Evolutionary conservation across 768 basidiomycete species (phyloP), one percentile per base, ranked within the genome.

Genomic region (Amanita subjunquillea): DNA sequence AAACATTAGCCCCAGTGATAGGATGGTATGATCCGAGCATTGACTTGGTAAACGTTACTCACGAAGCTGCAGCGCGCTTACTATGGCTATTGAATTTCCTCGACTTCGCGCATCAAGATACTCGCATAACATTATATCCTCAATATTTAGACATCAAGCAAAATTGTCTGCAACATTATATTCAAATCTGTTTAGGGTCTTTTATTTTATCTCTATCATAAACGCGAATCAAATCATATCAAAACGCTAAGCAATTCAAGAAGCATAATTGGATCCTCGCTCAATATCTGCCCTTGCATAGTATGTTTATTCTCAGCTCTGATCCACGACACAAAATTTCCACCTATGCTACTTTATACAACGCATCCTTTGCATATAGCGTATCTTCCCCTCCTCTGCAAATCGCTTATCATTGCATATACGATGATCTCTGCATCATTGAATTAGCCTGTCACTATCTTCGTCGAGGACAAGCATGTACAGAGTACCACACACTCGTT

Each of bases 61-160:
- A 30, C 40, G 38, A 17, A 38, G 8, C 51, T 53, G n/a, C 55
- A 73, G 72, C 70, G 72, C 60, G 72, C 72, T 54, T 73, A 73
- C 58, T 73, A 73, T 52, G 72, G 72, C 54, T 73, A 73, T 58
- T 73, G 58, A 65, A 51, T 17, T n/a, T 15, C 17, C 23, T 20
- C 30, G n/a, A 17, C 6, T 41, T 42, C 1, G 25, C 15, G 22
- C 40, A 9, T 6, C 20, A 38, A 23, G 17, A 52, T 38, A 36
- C 22, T 32, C 20, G 27, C 43, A 36, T 43, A 17, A 41, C 22
- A 20, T 36, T 27, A 37, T 15, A 36, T 45, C 23, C 15, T 43
- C 17, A 17, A 44, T 46, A 53, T 53, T 53, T 46, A 45, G 43
- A 53, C 27, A 45, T 53, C 51, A 46, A 51, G 41, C 41, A 22